Conservation (phyloP, 768 basidiomycete species). For the Boletus sp. region DNA sequence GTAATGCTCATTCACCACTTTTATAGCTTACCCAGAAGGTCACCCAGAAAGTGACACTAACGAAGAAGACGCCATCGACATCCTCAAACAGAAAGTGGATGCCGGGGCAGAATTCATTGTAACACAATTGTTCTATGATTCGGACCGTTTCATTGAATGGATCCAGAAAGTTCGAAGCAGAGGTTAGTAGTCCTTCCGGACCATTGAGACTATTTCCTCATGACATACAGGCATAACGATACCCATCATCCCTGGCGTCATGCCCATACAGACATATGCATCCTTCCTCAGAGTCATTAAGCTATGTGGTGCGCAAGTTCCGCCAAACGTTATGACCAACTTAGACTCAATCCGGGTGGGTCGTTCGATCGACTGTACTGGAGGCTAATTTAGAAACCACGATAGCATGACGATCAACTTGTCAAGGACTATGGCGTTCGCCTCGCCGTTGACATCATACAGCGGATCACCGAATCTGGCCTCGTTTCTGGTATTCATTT, state of each 20-base stretch:
- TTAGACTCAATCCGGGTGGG: slow-evolving; percentile 75
- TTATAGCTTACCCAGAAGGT: slow-evolving; percentile 85
- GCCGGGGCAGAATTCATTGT: slow-evolving; percentile 95
- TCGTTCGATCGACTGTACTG: background rate
- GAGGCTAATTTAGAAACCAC: background rate
- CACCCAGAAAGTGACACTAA: slow-evolving; percentile 59
- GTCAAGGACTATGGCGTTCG: slow-evolving; percentile 94
- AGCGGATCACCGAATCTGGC: slow-evolving; percentile 50
- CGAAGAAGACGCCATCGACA: slow-evolving; percentile 61
- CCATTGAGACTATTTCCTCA: slow-evolving; percentile 5
- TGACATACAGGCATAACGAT: slow-evolving; percentile 69
- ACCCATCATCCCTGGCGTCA: slow-evolving; percentile 92
- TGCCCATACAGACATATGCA: slow-evolving; percentile 96
- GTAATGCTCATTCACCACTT: background rate
- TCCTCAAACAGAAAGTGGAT: slow-evolving; percentile 84
- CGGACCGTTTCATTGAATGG: slow-evolving; percentile 84
- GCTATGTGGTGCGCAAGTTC: slow-evolving; percentile 79
- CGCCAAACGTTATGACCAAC: slow-evolving; percentile 57
- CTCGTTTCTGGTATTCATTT: slow-evolving; percentile 80
- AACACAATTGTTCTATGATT: slow-evolving; percentile 96
- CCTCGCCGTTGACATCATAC: slow-evolving; percentile 80
- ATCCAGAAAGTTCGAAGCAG: slow-evolving; percentile 60
- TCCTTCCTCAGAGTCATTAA: slow-evolving; percentile 92
- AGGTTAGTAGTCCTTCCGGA: slow-evolving; percentile 44
- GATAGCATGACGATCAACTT: slow-evolving; percentile 87